Base-by-base conservation (phyloP, 1,284 basidiomycete species). In the Caloboletus firmus region DNA sequence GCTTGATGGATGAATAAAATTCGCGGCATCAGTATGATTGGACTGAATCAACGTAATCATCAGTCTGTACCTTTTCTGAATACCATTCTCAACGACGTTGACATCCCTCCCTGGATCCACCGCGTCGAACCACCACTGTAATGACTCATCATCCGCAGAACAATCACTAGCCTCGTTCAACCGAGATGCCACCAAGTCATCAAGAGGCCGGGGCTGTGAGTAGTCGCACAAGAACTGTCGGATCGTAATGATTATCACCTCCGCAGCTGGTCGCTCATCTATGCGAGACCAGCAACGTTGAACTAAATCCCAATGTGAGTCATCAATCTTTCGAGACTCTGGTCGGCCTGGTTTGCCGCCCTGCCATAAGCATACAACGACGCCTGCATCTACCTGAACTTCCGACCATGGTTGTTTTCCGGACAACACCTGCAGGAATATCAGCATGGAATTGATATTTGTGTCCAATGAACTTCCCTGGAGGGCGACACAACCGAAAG, bases 401-500 rank as follows among this genome's bases (percentile, higher is more conserved):
- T 28, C 26, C 7, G 26, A 28, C 26, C 5, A 28, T 28, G 26
- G 26, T 28, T 28, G 26, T 28, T 28, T 28, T 8, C 26, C 15
- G 15, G 32, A 34, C 15, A 34, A 34, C 15, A 34, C 32, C 59
- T 60, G 32, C 1, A 35, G 18, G 1, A 32, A 13, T 1, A 18
- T 56, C n/a, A 59, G 26, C 0, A 18, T 1, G 0, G 5, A 22
- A 1, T 0, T 0, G 4, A 0, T 1, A 24, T 13, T 6, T 1
- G 4, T 12, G 18, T 9, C 17, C 5, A 32, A 13, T 0, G 5
- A 11, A 39, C 54, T 3, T 51, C 0, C 60, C 52, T 59, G 45
- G 8, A 57, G 49, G 8, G 31, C n/a, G 1, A 51, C 4, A 34
- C 58, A 62, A 6, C 60, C 60, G 34, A 62, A 55, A 0, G 60